Evolutionary conservation across 495 filamentous ascomycete genomes (phyloP).

Genomic region (Emericellopsis terricola): DNA sequence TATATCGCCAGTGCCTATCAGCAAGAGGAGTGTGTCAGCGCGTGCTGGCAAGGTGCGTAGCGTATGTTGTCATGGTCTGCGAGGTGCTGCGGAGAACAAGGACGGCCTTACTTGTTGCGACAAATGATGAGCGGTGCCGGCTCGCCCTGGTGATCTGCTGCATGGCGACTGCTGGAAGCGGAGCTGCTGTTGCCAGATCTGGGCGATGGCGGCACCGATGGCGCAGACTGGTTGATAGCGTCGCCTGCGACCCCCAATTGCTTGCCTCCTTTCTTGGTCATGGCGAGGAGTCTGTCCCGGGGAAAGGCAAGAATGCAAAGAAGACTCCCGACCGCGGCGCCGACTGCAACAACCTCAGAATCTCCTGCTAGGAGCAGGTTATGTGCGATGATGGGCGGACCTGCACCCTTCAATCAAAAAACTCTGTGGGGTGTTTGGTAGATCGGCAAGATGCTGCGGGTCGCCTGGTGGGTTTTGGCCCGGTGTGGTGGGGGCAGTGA

Average conservation of each 20-base stretch:
- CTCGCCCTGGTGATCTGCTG: no score
- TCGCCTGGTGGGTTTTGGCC: no score
- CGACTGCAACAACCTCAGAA: no score
- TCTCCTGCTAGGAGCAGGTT: no score
- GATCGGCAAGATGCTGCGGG: no score
- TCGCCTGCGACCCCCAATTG: background rate
- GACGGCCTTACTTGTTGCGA: constrained; percentile 43
- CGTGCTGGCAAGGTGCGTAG: background rate
- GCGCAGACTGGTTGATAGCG: background rate
- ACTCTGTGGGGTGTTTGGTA: no score
- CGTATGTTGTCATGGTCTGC: no score
- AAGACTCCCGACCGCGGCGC: no score
- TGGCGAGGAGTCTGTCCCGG: background rate
- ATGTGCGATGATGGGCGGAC: no score
- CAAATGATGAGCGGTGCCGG: constrained; percentile 46
- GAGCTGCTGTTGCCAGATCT: background rate
- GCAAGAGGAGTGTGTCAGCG: background rate
- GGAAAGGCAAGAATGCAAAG: background rate
- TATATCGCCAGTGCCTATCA: constrained; percentile 61
- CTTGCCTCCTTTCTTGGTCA: constrained; percentile 2
- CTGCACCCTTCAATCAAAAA: no score
- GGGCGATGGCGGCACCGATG: no score
- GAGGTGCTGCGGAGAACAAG: constrained; percentile 1
- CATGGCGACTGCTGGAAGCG: background rate
- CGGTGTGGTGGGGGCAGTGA: no score